Conservation (phyloP, 1,284 basidiomycete species). For the Dichomitus squalens region DNA sequence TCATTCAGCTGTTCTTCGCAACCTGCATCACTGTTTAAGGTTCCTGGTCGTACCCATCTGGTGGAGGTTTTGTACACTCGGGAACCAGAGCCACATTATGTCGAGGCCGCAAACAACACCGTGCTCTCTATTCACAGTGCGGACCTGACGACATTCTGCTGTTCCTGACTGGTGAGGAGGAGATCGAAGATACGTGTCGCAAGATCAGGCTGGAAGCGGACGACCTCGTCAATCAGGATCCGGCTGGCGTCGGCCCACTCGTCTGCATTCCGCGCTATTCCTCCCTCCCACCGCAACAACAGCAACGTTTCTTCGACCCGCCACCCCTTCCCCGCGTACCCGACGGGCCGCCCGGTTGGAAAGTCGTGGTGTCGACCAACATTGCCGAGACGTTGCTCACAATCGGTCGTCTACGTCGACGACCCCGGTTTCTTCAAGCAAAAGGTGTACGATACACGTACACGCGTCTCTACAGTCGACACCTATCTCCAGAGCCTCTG, state of each 20-base stretch:
- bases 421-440: constrained; percentile 98
- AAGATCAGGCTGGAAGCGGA: constrained; percentile 93
- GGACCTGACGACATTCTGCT: constrained; percentile 90
- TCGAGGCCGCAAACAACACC: constrained; percentile 95
- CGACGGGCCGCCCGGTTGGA: constrained; percentile 85
- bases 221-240: constrained; percentile 69
- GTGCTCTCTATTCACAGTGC: constrained; percentile 98
- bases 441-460: constrained; percentile 96
- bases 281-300: constrained; percentile 84
- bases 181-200: constrained; percentile 96
- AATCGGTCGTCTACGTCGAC: constrained; percentile 98
- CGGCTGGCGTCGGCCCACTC: constrained; percentile 87
- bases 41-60: constrained; percentile 95
- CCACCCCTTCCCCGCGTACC: constrained; percentile 66
- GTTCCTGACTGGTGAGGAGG: constrained; percentile 98
- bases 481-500: constrained; percentile 96
- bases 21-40: constrained; percentile 88
- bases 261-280: constrained; percentile 41
- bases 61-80: constrained; percentile 97
- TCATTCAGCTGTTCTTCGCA: too few relatives aligned
- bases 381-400: constrained; percentile 98
- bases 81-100: constrained; percentile 95
- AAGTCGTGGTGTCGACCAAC: constrained; percentile 95
- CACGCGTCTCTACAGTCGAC: constrained; percentile 92
- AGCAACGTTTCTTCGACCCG: constrained; percentile 94